A percentile compares a stretch with the other conserved stretches of the same genome.
Evolutionary conservation across 805 yeast genomes (phyloP).

Genomic region (Ogataea pignaliae): DNA sequence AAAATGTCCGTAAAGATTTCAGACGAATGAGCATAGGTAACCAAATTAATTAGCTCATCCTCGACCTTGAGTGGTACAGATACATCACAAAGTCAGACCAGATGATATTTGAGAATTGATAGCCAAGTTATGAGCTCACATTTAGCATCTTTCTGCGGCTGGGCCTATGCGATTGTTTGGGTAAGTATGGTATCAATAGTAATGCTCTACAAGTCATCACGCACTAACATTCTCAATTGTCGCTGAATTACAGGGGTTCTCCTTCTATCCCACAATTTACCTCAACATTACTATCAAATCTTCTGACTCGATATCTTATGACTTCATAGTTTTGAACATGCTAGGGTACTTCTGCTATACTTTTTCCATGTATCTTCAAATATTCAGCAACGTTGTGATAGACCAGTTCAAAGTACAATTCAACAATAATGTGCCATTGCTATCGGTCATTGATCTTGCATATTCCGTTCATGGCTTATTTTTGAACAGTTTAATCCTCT

Average conservation of each 20-base stretch:
- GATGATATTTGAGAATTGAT: too few relatives aligned
- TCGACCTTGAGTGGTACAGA: too few relatives aligned
- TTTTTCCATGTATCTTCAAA: slow-evolving; percentile 38
- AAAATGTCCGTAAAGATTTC: too few relatives aligned
- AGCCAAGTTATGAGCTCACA: slow-evolving; percentile 5
- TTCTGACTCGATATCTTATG: slow-evolving; percentile 47
- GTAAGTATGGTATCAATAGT: slow-evolving; percentile 11
- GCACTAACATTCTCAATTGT: not conserved
- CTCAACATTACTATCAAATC: slow-evolving; percentile 37
- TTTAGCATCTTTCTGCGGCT: slow-evolving; percentile 20
- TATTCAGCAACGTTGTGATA: slow-evolving; percentile 32
- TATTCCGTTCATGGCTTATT: slow-evolving; percentile 46
- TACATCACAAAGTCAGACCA: too few relatives aligned
- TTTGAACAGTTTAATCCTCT: slow-evolving; percentile 34
- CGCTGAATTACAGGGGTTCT: slow-evolving; percentile 32
- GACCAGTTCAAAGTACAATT: slow-evolving; percentile 25
- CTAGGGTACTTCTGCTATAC: slow-evolving; percentile 44
- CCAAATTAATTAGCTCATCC: too few relatives aligned
- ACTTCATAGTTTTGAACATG: slow-evolving; percentile 41
- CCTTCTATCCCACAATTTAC: slow-evolving; percentile 46
- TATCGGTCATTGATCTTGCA: slow-evolving; percentile 40
- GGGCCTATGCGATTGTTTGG: slow-evolving; percentile 28
- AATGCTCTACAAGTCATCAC: not conserved
- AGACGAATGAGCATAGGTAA: too few relatives aligned
- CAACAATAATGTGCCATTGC: slow-evolving; percentile 36